Evolutionary conservation across 305 asterid species (phyloP).

Genomic region (Fraxinus albicans): DNA sequence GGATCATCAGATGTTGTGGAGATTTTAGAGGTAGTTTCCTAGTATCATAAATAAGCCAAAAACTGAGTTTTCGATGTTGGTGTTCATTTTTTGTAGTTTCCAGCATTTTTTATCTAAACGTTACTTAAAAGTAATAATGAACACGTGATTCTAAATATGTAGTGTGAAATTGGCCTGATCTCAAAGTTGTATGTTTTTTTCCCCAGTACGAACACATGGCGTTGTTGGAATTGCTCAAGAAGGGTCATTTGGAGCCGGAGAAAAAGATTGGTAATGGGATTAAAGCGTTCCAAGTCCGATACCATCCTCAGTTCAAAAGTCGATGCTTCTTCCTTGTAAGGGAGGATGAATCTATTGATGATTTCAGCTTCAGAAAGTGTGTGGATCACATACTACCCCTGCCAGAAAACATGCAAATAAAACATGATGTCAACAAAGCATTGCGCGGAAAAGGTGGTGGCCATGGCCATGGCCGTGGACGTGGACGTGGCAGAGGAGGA

Average conservation of each 20-base stretch:
- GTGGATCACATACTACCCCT: conserved; percentile 72
- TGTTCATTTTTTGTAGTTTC: background rate
- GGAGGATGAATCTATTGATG: conserved; percentile 72
- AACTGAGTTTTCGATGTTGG: background rate
- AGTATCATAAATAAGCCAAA: background rate
- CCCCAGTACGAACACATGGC: conserved; percentile 63
- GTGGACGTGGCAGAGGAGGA: conserved; percentile 45
- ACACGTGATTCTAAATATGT: background rate
- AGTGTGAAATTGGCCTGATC: background rate
- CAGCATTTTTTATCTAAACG: background rate
- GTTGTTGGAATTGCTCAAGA: conserved; percentile 69
- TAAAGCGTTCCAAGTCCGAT: conserved; percentile 66
- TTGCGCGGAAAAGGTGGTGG: conserved; percentile 55
- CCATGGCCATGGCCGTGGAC: conserved; percentile 41
- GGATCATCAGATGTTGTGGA: background rate
- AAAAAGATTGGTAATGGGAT: conserved; percentile 70
- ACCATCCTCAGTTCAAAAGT: conserved; percentile 73
- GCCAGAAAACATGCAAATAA: conserved; percentile 78
- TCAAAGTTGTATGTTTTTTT: conserved; percentile 15
- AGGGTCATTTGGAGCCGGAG: conserved; percentile 79
- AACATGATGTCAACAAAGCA: conserved; percentile 61
- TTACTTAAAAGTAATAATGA: background rate
- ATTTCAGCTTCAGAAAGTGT: conserved; percentile 92
- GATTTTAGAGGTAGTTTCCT: background rate
- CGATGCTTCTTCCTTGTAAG: conserved; percentile 85